A percentile compares a stretch with the other conserved stretches of the same genome.
phyloP scores from a whole-genome alignment of 495 filamentous ascomycete genomes.

The Ramalina peruviana region DNA sequence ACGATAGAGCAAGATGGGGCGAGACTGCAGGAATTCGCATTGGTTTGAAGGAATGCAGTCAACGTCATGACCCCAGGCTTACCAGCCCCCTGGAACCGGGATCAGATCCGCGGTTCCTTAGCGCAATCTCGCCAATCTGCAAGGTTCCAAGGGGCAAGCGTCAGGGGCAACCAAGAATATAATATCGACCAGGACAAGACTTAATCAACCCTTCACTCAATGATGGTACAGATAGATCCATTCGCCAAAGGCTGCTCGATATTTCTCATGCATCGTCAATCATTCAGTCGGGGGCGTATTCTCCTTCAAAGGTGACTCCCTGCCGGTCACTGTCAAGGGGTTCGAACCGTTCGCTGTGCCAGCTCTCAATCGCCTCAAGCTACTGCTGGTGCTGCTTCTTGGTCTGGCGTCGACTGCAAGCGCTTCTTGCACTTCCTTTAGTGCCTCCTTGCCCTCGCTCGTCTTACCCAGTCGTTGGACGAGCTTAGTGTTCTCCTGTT shows the following conservation, averaged over 20 bases:
- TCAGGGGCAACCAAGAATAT: background rate
- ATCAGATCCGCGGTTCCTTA: background rate
- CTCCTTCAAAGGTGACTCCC: constrained; percentile 1
- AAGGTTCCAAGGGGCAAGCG: background rate
- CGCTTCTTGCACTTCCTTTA: constrained; percentile 10
- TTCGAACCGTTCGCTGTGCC: background rate
- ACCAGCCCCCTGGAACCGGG: no score
- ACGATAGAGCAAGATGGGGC: background rate
- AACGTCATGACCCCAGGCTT: background rate
- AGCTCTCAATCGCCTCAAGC: constrained; percentile 7
- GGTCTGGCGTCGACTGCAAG: constrained; percentile 7
- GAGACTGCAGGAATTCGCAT: background rate
- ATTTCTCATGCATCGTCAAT: no score
- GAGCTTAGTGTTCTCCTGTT: constrained; percentile 45
- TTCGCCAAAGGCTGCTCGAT: no score
- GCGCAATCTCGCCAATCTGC: background rate
- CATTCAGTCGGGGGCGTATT: background rate
- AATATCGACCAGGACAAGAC: background rate
- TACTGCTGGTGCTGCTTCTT: constrained; percentile 11
- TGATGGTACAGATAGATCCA: no score
- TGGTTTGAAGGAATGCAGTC: background rate
- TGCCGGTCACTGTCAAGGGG: background rate
- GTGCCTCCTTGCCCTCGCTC: constrained; percentile 10
- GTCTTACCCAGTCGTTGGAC: constrained; percentile 15
- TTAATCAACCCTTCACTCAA: background rate